A percentile compares a stretch with the other conserved stretches of the same genome.
Evolutionary conservation across 2,329 filamentous ascomycete species (phyloP).

Genomic region (Fusarium avenaceum): DNA sequence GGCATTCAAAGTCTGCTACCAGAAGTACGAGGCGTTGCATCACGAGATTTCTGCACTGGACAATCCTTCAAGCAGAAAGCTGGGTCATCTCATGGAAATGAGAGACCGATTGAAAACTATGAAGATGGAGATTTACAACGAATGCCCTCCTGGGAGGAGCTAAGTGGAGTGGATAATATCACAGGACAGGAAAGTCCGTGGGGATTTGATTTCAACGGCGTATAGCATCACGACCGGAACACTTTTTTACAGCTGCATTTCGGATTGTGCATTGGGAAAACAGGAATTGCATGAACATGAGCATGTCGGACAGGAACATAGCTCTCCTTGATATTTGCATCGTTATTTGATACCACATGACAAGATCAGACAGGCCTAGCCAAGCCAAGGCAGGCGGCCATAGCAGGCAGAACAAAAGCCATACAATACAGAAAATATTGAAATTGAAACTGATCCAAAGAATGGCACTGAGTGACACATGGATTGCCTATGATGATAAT

Average conservation of each 20-base stretch:
- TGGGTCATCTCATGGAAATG: conserved; percentile 67
- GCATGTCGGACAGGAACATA: conserved; percentile 38
- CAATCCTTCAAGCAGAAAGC: conserved; percentile 65
- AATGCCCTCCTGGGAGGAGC: conserved; percentile 54
- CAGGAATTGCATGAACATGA: conserved; percentile 46
- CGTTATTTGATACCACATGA: conserved; percentile 49
- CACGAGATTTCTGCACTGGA: conserved; percentile 65
- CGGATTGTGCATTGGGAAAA: conserved; percentile 44
- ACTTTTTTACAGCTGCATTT: conserved; percentile 46
- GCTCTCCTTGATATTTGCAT: conserved; percentile 47
- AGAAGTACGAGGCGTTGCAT: conserved; percentile 69
- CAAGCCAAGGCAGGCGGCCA: conserved; percentile 26
- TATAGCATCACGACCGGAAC: conserved; percentile 47
- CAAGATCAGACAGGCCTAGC: conserved; percentile 32
- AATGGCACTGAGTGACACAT: conserved; percentile 8
- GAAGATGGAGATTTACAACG: conserved; percentile 70
- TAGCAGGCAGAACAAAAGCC: conserved; percentile 38
- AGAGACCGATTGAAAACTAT: conserved; percentile 66
- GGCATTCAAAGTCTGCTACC: conserved; percentile 69
- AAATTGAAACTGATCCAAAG: conserved; percentile 31
- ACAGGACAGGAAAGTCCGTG: conserved; percentile 25
- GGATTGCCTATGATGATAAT: neutral
- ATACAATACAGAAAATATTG: conserved; percentile 46
- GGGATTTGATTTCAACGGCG: conserved; percentile 37
- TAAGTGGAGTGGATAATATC: conserved; percentile 40